These are phyloP conservation scores for Candida sakaeoensis DNA, from an alignment of 805 yeast species.

Conservation along the genomic window DNA sequence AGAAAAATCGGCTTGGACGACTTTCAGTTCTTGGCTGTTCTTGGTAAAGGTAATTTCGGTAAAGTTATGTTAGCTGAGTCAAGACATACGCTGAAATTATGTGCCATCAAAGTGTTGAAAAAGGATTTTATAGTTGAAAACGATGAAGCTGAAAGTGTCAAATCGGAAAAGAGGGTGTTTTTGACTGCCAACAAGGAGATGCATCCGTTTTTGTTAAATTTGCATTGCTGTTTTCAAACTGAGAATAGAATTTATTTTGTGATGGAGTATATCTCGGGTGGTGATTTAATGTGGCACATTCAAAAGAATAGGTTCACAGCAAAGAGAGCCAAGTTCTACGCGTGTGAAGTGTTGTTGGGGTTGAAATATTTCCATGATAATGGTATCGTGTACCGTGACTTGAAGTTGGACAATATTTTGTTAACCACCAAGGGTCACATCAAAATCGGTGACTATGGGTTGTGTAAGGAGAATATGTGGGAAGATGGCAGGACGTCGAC, in stretches of 20 bases:
- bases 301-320: constrained; percentile 88
- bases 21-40: constrained; percentile 87
- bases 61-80: constrained; percentile 97
- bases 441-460: constrained; percentile 94
- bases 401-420: constrained; percentile 91
- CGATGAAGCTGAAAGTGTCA: constrained; percentile 93
- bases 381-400: constrained; percentile 93
- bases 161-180: constrained; percentile 92
- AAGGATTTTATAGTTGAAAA: constrained; percentile 93
- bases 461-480: constrained; percentile 94
- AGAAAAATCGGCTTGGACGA: constrained; percentile 90
- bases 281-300: constrained; percentile 99
- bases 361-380: constrained; percentile 91
- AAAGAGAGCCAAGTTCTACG: constrained; percentile 92
- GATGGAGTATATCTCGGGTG: constrained; percentile 97
- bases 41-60: constrained; percentile 98
- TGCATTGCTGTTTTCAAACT: constrained; percentile 95
- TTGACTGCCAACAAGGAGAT: constrained; percentile 75
- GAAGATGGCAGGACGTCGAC: constrained; percentile 82
- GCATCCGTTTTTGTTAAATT: constrained; percentile 89
- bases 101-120: constrained; percentile 95
- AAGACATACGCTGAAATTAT: constrained; percentile 70
- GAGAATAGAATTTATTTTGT: constrained; percentile 96
- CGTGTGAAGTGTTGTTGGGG: constrained; percentile 92
- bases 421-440: constrained; percentile 90